Percentiles rank a stretch among this genome's conserved stretches.
Evolutionary conservation across 1,284 basidiomycete species (phyloP).

Genomic region (Fomitopsis betulina): DNA sequence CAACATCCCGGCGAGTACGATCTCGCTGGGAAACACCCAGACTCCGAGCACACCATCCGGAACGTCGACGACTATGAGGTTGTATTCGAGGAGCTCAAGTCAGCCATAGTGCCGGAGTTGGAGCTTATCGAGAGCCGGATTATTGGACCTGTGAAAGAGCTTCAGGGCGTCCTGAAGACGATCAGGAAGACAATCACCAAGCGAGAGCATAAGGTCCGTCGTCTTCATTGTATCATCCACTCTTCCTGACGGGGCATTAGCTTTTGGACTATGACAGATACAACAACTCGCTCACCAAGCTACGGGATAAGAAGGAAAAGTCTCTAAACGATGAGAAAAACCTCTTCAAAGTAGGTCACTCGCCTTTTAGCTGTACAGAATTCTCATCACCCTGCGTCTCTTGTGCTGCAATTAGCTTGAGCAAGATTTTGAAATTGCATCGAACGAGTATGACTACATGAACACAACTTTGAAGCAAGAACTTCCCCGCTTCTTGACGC

Average conservation of each 20-base stretch:
- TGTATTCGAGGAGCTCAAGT: constrained; percentile 80
- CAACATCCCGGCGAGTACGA: constrained; percentile 84
- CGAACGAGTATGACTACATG: constrained; percentile 96
- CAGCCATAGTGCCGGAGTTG: constrained; percentile 83
- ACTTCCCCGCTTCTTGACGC: constrained; percentile 85
- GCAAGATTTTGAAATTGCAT: constrained; percentile 95
- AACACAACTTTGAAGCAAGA: constrained; percentile 92
- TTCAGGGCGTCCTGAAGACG: constrained; percentile 81
- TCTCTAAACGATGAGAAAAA: constrained; percentile 92
- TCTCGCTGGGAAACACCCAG: constrained; percentile 74
- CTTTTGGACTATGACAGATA: constrained; percentile 93
- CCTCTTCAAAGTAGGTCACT: constrained; percentile 73
- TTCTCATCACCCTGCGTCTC: neutral
- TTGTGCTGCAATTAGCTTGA: constrained; percentile 62
- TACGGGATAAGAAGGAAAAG: constrained; percentile 97
- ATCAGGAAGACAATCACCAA: constrained; percentile 95
- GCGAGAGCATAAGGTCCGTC: constrained; percentile 87
- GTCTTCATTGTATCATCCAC: neutral
- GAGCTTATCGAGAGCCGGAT: constrained; percentile 93
- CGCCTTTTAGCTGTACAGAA: neutral
- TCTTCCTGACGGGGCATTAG: constrained; percentile 31
- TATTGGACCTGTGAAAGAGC: constrained; percentile 83
- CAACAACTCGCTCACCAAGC: constrained; percentile 94
- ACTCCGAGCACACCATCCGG: constrained; percentile 74
- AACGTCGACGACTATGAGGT: constrained; percentile 71